phyloP scores from a whole-genome alignment of 768 basidiomycete species.

The Panus rudis region DNA sequence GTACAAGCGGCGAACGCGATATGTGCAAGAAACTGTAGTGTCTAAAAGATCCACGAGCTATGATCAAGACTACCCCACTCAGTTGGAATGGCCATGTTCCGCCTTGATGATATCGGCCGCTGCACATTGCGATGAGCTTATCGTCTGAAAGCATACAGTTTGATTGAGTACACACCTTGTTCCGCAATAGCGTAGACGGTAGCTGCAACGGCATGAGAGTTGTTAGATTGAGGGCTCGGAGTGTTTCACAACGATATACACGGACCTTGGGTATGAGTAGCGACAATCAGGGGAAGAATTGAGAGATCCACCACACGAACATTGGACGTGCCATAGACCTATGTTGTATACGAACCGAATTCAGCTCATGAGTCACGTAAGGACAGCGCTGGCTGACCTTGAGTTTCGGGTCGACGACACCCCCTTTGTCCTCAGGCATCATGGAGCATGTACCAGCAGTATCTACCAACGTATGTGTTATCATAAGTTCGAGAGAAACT shows the following conservation, averaged over 20 bases:
- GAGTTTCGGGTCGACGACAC: slow-evolving; percentile 11
- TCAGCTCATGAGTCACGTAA: no score
- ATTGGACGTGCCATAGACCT: slow-evolving; percentile 18
- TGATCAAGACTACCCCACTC: no score
- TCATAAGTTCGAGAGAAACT: neutral
- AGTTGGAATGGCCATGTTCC: no score
- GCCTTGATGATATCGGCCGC: no score
- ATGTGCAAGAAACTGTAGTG: no score
- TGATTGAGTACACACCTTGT: no score
- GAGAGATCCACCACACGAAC: slow-evolving; percentile 19
- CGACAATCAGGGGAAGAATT: slow-evolving; percentile 16
- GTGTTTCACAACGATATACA: neutral
- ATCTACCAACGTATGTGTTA: slow-evolving; percentile 5
- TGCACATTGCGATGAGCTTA: neutral
- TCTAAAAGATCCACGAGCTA: no score
- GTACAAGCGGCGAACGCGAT: no score
- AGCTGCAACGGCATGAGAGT: no score
- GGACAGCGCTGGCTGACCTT: slow-evolving; percentile 9
- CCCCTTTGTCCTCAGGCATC: slow-evolving; percentile 11
- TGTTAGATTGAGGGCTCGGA: no score
- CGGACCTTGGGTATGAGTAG: slow-evolving; percentile 29
- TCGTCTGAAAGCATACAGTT: neutral
- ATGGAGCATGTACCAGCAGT: slow-evolving; percentile 14
- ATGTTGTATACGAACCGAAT: no score
- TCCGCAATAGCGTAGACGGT: no score